These are phyloP conservation scores for Populus hybrid DNA, from an alignment of 441 rosid species.

Conservation along the genomic window DNA sequence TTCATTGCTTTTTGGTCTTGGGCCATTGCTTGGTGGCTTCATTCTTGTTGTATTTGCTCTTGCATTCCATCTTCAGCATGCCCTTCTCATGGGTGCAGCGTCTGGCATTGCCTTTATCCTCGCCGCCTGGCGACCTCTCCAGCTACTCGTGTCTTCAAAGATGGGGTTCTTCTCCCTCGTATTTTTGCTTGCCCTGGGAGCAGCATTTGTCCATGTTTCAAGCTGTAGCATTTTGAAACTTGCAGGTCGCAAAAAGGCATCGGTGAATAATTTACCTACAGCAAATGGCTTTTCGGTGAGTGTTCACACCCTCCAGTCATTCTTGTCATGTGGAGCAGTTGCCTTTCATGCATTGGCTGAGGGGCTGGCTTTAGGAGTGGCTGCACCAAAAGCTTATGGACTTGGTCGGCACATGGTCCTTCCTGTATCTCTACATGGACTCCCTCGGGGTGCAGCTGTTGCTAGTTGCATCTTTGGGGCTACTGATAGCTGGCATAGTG, in stretches of 20 bases:
- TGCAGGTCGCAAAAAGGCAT: conserved; percentile 54
- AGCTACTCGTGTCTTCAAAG: conserved; percentile 73
- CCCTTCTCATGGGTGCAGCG: conserved; percentile 91
- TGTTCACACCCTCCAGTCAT: conserved; percentile 75
- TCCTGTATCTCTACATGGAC: conserved; percentile 92
- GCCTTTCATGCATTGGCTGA: conserved; percentile 94
- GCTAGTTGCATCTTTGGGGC: conserved; percentile 94
- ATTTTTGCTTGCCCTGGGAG: conserved; percentile 58
- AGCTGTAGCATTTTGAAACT: conserved; percentile 53
- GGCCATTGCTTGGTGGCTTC: conserved; percentile 88
- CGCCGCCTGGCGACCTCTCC: conserved; percentile 86
- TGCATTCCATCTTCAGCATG: conserved; percentile 79
- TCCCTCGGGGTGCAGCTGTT: conserved; percentile 99
- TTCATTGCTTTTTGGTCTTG: conserved; percentile 94
- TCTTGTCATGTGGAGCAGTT: conserved; percentile 84
- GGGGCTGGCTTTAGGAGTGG: conserved; percentile 96
- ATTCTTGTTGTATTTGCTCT: conserved; percentile 73
- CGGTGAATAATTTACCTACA: conserved; percentile 46
- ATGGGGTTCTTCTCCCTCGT: conserved; percentile 68
- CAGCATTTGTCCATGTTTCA: conserved; percentile 48
- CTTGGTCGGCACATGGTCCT: conserved; percentile 95
- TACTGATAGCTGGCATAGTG: conserved; percentile 90
- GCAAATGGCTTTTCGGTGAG: conserved; percentile 63
- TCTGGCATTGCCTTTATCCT: conserved; percentile 95
- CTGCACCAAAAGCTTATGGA: conserved; percentile 96